Percentiles rank a stretch among this genome's conserved stretches.
Evolutionary conservation across 1,284 basidiomycete species (phyloP).

Genomic region (Nidula niveotomentosa): DNA sequence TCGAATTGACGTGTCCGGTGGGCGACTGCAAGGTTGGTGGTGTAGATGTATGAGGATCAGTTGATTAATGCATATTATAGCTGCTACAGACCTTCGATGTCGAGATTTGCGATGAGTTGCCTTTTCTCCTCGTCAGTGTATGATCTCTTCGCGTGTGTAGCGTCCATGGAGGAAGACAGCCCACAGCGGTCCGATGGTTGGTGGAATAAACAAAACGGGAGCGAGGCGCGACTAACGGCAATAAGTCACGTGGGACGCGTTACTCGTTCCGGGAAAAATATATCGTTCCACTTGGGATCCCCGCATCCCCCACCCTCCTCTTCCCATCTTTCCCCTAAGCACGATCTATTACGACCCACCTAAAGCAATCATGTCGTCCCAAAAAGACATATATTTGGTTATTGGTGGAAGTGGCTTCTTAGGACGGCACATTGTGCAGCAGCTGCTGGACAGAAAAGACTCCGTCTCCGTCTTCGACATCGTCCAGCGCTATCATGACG

Average conservation of each 20-base stretch:
- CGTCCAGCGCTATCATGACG: slow-evolving; percentile 85
- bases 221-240: slow-evolving; percentile 12
- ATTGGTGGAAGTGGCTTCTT: slow-evolving; percentile 93
- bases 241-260: slow-evolving; percentile 30
- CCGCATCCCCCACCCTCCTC: slow-evolving; percentile 1
- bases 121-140: slow-evolving; percentile 65
- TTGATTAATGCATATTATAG: neutral
- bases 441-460: slow-evolving; percentile 78
- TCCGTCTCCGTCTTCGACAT: slow-evolving; percentile 86
- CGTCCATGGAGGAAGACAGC: slow-evolving; percentile 23
- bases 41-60: neutral
- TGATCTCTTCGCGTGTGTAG: slow-evolving; percentile 24
- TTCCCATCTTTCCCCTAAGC: slow-evolving; percentile 3
- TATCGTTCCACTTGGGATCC: slow-evolving; percentile 5
- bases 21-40: slow-evolving; percentile 45
- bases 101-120: slow-evolving; percentile 72
- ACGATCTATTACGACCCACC: neutral
- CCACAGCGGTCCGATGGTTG: slow-evolving; percentile 5
- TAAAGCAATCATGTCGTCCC: neutral
- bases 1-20: slow-evolving; percentile 70
- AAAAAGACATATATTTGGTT: slow-evolving; percentile 70
- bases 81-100: slow-evolving; percentile 64
- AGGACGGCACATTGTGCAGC: slow-evolving; percentile 87
- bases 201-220: slow-evolving; percentile 12
- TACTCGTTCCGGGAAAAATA: slow-evolving; percentile 1